Evolutionary conservation across 371 early-diverging fungal species (phyloP).

Genomic region (Mycotypha africana): DNA sequence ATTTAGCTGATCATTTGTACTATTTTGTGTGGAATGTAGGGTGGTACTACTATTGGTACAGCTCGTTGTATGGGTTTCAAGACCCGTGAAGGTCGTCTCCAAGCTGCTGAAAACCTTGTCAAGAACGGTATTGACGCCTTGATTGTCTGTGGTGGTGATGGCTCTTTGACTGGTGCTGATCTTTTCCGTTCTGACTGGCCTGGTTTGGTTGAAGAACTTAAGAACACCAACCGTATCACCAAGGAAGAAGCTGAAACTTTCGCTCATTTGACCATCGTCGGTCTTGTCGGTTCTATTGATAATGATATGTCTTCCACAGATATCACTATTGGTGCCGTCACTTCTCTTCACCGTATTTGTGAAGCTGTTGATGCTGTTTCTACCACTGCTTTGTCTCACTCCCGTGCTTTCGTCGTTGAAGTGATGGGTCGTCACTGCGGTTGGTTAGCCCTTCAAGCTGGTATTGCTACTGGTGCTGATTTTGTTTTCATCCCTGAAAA

Average conservation of each 20-base stretch:
- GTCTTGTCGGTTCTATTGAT: conserved; percentile 95
- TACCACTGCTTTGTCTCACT: conserved; percentile 95
- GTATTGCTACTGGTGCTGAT: conserved; percentile 81
- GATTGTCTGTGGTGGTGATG: conserved; percentile 98
- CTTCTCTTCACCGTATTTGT: conserved; percentile 96
- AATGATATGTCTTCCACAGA: conserved; percentile 98
- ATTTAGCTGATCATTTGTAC: too few species aligned
- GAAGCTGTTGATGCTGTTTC: conserved; percentile 94
- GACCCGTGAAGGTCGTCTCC: conserved; percentile 81
- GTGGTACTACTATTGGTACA: conserved; percentile 97
- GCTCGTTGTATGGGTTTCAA: conserved; percentile 91
- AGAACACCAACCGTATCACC: conserved; percentile 50
- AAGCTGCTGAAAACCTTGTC: conserved; percentile 86
- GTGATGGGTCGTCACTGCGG: conserved; percentile 99
- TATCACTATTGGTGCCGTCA: conserved; percentile 96
- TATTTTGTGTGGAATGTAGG: too few species aligned
- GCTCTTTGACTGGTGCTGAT: conserved; percentile 97
- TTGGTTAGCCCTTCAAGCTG: conserved; percentile 98
- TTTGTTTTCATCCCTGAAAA: conserved; percentile 98
- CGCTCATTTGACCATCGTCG: conserved; percentile 85
- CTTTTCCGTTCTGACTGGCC: conserved; percentile 92
- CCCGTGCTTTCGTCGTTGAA: conserved; percentile 98
- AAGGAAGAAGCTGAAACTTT: conserved; percentile 52
- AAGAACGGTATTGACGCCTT: conserved; percentile 92
- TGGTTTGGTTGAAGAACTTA: conserved; percentile 71